These are phyloP conservation scores for Anastatica hierochuntica DNA, from an alignment of 345 rosid species.

Conservation along the genomic window DNA sequence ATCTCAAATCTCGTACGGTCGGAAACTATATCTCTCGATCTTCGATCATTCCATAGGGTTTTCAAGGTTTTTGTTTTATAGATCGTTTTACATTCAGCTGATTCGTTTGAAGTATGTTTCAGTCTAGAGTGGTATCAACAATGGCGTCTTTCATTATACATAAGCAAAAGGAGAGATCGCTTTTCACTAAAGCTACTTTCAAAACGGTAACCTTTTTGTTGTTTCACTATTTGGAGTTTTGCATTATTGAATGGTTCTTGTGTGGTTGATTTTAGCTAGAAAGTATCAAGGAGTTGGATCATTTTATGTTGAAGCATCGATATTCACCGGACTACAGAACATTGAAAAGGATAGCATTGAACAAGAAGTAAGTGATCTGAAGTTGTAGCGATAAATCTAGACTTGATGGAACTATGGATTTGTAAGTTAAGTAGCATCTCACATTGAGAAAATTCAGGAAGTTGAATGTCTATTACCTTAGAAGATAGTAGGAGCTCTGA, in stretches of 20 bases:
- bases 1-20: not conserved
- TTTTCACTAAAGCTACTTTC: slow-evolving; percentile 56
- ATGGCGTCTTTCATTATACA: slow-evolving; percentile 86
- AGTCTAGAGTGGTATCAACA: slow-evolving; percentile 65
- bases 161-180: slow-evolving; percentile 50
- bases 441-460: not conserved
- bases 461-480: slow-evolving; percentile 1
- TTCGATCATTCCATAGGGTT: not conserved
- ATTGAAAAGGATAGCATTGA: slow-evolving; percentile 88
- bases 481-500: not conserved
- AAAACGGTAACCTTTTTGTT: slow-evolving; percentile 44
- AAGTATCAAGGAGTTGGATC: slow-evolving; percentile 64
- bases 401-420: not conserved
- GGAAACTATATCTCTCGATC: not conserved
- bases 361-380: slow-evolving; percentile 57
- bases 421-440: not conserved
- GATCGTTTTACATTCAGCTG: not conserved
- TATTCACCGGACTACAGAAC: slow-evolving; percentile 68
- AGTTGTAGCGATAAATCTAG: no score
- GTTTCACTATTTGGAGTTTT: slow-evolving; percentile 2
- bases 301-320: slow-evolving; percentile 62
- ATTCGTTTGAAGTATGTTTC: not conserved
- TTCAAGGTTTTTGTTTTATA: slow-evolving; percentile 7
- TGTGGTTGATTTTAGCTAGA: slow-evolving; percentile 40
- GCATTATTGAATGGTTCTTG: not conserved